Evolutionary conservation across 148 eudicot genomes (phyloP).

Genomic region (Mesembryanthemum crystallinum): DNA sequence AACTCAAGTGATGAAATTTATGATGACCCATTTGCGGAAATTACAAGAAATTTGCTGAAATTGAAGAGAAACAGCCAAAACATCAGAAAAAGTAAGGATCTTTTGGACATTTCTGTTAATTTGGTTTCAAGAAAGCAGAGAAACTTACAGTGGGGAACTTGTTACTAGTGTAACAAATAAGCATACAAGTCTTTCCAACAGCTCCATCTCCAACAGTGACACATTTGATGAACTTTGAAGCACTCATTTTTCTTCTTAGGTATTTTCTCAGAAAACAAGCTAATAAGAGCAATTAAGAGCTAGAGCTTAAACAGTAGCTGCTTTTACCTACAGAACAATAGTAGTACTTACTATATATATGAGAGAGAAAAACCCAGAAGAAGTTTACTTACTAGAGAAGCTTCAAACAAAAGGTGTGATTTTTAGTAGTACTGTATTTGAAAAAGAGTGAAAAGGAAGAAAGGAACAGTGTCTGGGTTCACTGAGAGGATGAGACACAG

Average conservation of each 20-base stretch:
- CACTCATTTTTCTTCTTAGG: slow-evolving; percentile 53
- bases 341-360: no score
- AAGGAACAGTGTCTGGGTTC: slow-evolving; percentile 16
- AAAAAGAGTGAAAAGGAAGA: slow-evolving; percentile 29
- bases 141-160: slow-evolving; percentile 90
- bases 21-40: slow-evolving; percentile 18
- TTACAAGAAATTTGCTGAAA: slow-evolving; percentile 14
- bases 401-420: slow-evolving; percentile 23
- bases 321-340: neutral
- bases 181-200: slow-evolving; percentile 97
- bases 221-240: slow-evolving; percentile 97
- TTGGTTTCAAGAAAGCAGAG: neutral
- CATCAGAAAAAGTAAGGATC: neutral
- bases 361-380: slow-evolving; percentile 8
- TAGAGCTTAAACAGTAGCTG: slow-evolving; percentile 13
- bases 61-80: neutral
- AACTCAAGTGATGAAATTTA: neutral
- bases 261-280: neutral
- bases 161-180: slow-evolving; percentile 96
- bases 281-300: neutral
- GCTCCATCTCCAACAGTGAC: slow-evolving; percentile 99
- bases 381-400: slow-evolving; percentile 33
- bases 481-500: slow-evolving; percentile 12
- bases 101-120: neutral
- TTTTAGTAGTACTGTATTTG: slow-evolving; percentile 1